Conservation (phyloP, 1,284 basidiomycete species). For the Mycosarcoma maydis region DNA sequence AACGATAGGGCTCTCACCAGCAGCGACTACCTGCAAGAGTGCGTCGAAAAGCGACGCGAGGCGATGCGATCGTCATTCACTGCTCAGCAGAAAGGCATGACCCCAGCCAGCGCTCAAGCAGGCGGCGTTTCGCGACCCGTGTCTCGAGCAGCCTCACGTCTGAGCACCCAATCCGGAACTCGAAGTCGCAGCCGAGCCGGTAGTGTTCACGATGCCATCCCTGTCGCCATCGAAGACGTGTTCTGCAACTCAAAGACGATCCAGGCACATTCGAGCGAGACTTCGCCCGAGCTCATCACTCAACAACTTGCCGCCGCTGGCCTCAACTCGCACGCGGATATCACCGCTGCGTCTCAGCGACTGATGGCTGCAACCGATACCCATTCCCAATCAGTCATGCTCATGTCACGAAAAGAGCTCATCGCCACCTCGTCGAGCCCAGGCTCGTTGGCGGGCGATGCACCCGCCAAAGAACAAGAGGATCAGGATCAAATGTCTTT, state of each 20-base stretch:
- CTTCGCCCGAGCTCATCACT: slow-evolving; percentile 29
- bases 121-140: slow-evolving; percentile 17
- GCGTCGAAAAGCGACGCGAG: slow-evolving; percentile 47
- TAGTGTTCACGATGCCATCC: slow-evolving; percentile 60
- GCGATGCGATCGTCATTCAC: slow-evolving; percentile 50
- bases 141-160: slow-evolving; percentile 43
- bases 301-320: slow-evolving; percentile 25
- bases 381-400: slow-evolving; percentile 13
- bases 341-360: slow-evolving; percentile 32
- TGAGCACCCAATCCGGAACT: slow-evolving; percentile 46
- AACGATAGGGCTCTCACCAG: slow-evolving; percentile 19
- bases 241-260: slow-evolving; percentile 48
- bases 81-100: slow-evolving; percentile 53
- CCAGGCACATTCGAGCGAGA: slow-evolving; percentile 37
- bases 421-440: slow-evolving; percentile 27
- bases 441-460: slow-evolving; percentile 7
- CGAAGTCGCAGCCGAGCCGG: slow-evolving; percentile 52
- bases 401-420: slow-evolving; percentile 22
- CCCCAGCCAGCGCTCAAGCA: slow-evolving; percentile 7
- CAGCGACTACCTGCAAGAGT: slow-evolving; percentile 45
- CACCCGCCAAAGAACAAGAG: slow-evolving; percentile 11
- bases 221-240: slow-evolving; percentile 55
- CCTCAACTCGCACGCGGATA: slow-evolving; percentile 12
- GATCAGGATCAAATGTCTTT: slow-evolving; percentile 17
- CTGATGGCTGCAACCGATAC: slow-evolving; percentile 28